Base-by-base conservation (phyloP, 805 yeast species). In the Dipodascopsis uninucleata region DNA sequence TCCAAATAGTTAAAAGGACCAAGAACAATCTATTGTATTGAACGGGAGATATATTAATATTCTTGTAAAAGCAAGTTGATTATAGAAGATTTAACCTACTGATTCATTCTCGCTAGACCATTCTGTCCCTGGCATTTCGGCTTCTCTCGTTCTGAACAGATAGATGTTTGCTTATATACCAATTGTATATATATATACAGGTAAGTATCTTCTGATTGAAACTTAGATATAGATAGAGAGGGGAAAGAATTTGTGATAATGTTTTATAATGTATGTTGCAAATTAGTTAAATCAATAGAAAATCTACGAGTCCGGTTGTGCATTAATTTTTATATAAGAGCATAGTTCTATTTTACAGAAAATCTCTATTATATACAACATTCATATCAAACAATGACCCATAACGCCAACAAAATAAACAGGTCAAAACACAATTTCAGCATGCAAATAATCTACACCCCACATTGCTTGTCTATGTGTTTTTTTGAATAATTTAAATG, bases 1-100 rank as follows among this genome's bases (percentile, higher is more conserved):
- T 68, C 65, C 8, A 81, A 64, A 56, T 81, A 78, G 3, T 61
- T 55, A 53, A 69, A 81, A 1, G 87, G 86, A 1, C 68, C 71
- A 22, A 49, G 53, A 1, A 66, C 47, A 36, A 60, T 60, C 61
- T 55, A 36, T 14, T 12, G 10, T 12, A 5, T 40, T 28, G 12
- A 23, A 5, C 44, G 10, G 20, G 6, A 5, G 12, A 7, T 22
- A 12, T 29, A 23, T 14, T 36, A 8, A 6, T 24, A 12, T 18
- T 9, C 38, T 24, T 6, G 45, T 12, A 3, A 16, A 10, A 25
- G n/a, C n/a, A n/a, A n/a, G n/a, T n/a, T n/a, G n/a, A 26, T 26
- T n/a, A 26, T 26, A 12, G n/a, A 12, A n/a, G n/a, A n/a, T n/a
- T n/a, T n/a, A n/a, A n/a, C 9, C 21, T 32, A 44, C 45, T 12